Base-by-base conservation (phyloP, 2,329 filamentous ascomycete genomes). In the Fusarium nurragi region DNA sequence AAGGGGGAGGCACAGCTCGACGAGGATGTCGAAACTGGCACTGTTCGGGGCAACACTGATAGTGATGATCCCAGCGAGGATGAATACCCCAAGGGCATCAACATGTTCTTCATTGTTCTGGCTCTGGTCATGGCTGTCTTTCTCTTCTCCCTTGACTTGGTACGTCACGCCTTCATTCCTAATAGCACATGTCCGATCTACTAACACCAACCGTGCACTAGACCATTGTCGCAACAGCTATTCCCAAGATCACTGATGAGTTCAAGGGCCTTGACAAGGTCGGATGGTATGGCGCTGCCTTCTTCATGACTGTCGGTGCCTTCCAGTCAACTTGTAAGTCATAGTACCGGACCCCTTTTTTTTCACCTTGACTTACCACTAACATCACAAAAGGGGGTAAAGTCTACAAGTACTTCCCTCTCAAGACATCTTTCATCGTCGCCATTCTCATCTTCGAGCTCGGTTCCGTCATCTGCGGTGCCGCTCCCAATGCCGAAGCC, bases 211-310 rank as follows among this genome's bases (percentile, higher is more conserved):
- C 28, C 11, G 6, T 25, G 16, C 14, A 28, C 32, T 30, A 83
- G 80, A 85, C 83, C 14, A 86, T 86, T 54, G 80, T 86, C n/a
- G 82, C 83, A 5, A 86, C 83, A 0, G 84, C 83, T 11, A 85
- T 86, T 37, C 84, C 84, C 11, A 83, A 82, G 60, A 86, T 86
- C 68, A 85, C 84, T 2, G 80, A 79, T 63, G 79, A 83, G 37
- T 83, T 84, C 74, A 76, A 82, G 54, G 77, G 81, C 44, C 78
- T 86, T 18, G 77, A 80, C 32, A 81, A 86, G 60, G 80, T 86
- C 13, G 81, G 83, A 21, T 89, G 86, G 86, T 88, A 88, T 65
- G 85, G 84, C 3, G 79, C 83, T 16, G 83, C 83, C 38, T 86
- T 82, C 65, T 84, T 85, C 72, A 76, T 84, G 65, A 82, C 81